Evolutionary conservation across 2,329 filamentous ascomycete species (phyloP).

Genomic region (Furcasterigmium furcatum): DNA sequence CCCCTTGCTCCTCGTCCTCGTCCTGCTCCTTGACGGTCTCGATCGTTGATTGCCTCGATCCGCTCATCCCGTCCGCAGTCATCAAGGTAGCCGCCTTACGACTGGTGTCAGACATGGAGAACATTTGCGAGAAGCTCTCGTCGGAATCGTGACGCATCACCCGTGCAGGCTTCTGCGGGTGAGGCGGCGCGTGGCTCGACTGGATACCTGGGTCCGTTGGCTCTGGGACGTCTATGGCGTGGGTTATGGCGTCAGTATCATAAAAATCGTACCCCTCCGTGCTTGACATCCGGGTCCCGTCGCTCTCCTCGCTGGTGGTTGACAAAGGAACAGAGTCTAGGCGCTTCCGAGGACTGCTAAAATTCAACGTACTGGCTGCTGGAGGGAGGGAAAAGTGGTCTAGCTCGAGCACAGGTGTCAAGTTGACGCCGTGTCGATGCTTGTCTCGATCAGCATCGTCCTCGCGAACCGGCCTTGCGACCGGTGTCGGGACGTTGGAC

Average conservation of each 20-base stretch:
- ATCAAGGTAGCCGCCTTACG: slow-evolving; percentile 33
- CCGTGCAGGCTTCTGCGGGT: slow-evolving; percentile 25
- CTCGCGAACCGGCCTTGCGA: slow-evolving; percentile 49
- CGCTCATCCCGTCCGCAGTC: slow-evolving; percentile 16
- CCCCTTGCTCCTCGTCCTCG: slow-evolving; percentile 20
- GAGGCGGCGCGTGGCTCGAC: too few species aligned
- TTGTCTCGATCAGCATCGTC: slow-evolving; percentile 20
- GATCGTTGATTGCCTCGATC: slow-evolving; percentile 6
- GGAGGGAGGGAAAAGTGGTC: slow-evolving; percentile 49
- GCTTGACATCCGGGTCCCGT: slow-evolving; percentile 41
- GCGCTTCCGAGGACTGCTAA: slow-evolving; percentile 35
- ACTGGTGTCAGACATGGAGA: slow-evolving; percentile 52
- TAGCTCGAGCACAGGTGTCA: slow-evolving; percentile 48
- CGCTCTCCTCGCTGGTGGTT: slow-evolving; percentile 46
- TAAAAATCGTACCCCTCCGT: slow-evolving; percentile 66
- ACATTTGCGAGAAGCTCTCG: slow-evolving; percentile 56
- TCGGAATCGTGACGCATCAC: slow-evolving; percentile 50
- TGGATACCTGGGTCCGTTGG: slow-evolving; percentile 23
- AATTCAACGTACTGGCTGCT: slow-evolving; percentile 28
- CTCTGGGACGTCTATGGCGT: slow-evolving; percentile 50
- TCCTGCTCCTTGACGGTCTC: slow-evolving; percentile 17
- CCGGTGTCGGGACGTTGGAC: slow-evolving; percentile 58
- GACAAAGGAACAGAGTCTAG: slow-evolving; percentile 50
- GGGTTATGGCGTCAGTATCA: slow-evolving; percentile 50
- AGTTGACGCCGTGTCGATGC: slow-evolving; percentile 29